A percentile compares a stretch with the other conserved stretches of the same genome.
phyloP scores from a whole-genome alignment of 2,329 filamentous ascomycete species.

The Didymella segeticola region DNA sequence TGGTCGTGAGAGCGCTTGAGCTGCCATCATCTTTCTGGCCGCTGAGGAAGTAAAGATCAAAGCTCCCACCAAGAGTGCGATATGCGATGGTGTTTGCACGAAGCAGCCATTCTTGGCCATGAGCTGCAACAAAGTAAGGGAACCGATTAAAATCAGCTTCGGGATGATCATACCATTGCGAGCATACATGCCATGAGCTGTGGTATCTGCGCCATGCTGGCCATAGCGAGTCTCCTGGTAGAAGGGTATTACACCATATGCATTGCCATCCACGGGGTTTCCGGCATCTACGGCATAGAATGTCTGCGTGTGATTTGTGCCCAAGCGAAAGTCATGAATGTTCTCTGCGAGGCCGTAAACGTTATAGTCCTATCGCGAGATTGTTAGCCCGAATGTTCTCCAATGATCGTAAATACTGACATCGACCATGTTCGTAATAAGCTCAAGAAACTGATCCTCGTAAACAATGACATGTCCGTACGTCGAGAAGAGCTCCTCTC shows the following conservation, averaged over 20 bases:
- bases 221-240: constrained; percentile 24
- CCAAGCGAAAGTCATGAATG: constrained; percentile 69
- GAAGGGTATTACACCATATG: constrained; percentile 21
- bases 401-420: constrained; percentile 57
- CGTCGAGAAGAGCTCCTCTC: constrained; percentile 70
- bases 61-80: constrained; percentile 73
- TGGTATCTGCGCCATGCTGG: constrained; percentile 3
- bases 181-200: constrained; percentile 24
- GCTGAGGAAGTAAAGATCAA: constrained; percentile 78
- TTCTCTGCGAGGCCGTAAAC: constrained; percentile 80
- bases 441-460: constrained; percentile 71
- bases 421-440: constrained; percentile 46
- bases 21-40: constrained; percentile 72
- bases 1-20: constrained; percentile 53
- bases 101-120: constrained; percentile 75
- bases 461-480: constrained; percentile 73
- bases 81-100: constrained; percentile 69
- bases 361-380: constrained; percentile 60
- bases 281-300: constrained; percentile 70
- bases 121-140: constrained; percentile 57
- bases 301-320: constrained; percentile 70
- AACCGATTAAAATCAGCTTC: no score
- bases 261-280: constrained; percentile 20
- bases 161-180: constrained; percentile 16
- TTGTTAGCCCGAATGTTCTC: constrained; percentile 50